These are phyloP conservation scores for Colletotrichum sp. DNA, from an alignment of 2,329 filamentous ascomycete species.

Conservation along the genomic window DNA sequence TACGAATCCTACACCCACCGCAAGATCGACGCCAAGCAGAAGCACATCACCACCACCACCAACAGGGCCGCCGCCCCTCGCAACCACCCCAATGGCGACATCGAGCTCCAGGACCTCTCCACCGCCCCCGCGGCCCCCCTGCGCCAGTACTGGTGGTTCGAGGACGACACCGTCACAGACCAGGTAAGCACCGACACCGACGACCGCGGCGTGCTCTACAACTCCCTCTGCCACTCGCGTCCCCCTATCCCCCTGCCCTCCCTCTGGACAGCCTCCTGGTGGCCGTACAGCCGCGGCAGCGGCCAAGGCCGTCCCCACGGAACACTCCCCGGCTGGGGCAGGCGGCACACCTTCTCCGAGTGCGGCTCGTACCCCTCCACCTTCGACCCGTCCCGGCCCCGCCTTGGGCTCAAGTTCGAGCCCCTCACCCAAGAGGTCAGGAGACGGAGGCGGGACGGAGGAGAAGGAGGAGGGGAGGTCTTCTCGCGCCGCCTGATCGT, in stretches of 20 bases:
- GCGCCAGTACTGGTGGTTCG: constrained; percentile 12
- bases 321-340: not conserved
- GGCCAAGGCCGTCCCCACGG: not conserved
- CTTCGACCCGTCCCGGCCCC: not conserved
- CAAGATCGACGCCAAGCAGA: not conserved
- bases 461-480: not conserved
- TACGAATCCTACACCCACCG: not conserved
- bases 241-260: not conserved
- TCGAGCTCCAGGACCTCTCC: constrained; percentile 16
- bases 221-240: not conserved
- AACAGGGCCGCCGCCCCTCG: not conserved
- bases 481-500: not conserved
- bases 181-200: constrained; percentile 3
- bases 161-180: not conserved
- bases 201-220: not conserved
- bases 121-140: not conserved
- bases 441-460: not conserved
- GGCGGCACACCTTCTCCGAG: constrained; percentile 1
- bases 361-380: not conserved
- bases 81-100: not conserved
- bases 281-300: not conserved
- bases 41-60: not conserved
- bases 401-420: not conserved
- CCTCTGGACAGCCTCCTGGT: not conserved
- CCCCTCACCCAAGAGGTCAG: not conserved